phyloP scores from a whole-genome alignment of 257 asterid genomes.

The Solanum ossicruentum region DNA sequence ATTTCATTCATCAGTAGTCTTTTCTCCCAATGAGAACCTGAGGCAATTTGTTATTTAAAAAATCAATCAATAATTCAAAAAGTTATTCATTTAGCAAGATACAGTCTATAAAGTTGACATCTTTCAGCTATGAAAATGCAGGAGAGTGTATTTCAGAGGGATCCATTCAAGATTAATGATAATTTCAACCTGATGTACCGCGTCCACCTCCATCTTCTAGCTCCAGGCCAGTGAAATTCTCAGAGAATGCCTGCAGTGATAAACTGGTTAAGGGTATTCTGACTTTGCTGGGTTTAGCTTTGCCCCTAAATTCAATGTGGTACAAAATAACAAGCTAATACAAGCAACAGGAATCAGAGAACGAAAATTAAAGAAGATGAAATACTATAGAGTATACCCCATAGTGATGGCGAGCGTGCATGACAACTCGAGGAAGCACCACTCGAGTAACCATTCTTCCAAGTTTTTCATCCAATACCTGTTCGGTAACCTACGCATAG shows the following conservation, averaged over 20 bases:
- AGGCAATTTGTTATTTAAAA: not conserved
- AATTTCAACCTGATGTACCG: slow-evolving; percentile 72
- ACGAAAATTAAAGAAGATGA: not conserved
- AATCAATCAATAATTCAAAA: not conserved
- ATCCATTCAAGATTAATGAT: not conserved
- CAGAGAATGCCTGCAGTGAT: slow-evolving; percentile 65
- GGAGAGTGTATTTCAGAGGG: not conserved
- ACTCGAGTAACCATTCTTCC: slow-evolving; percentile 76
- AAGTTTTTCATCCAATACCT: slow-evolving; percentile 69
- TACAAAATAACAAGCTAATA: not conserved
- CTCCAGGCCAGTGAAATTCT: slow-evolving; percentile 89
- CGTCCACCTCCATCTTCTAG: slow-evolving; percentile 99
- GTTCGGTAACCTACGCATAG: slow-evolving; percentile 58
- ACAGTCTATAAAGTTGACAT: not conserved
- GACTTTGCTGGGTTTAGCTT: not conserved
- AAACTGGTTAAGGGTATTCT: not conserved
- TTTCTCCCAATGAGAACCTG: slow-evolving; percentile 99
- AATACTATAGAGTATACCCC: slow-evolving; percentile 34
- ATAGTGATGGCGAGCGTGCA: slow-evolving; percentile 88
- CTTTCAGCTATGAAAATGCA: not conserved
- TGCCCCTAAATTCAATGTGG: not conserved
- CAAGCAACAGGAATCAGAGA: not conserved
- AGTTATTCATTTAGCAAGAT: not conserved
- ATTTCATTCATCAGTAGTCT: slow-evolving; percentile 93
- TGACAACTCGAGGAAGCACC: slow-evolving; percentile 88